Conservation (phyloP, 805 yeast species). For the Ogataea trehalophila region DNA sequence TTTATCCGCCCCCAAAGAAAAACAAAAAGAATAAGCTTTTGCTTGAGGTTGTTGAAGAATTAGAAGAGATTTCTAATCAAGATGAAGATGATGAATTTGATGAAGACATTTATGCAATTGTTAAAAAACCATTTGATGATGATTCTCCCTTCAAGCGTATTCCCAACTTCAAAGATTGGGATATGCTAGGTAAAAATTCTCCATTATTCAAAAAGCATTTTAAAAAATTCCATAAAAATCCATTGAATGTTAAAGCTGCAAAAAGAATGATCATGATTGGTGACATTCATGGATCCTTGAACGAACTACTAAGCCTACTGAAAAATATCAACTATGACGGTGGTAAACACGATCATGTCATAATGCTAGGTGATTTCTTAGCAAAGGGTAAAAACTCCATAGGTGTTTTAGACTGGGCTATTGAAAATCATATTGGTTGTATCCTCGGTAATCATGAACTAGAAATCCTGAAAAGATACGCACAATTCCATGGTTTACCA, state of each 20-base stretch:
- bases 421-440: conserved; percentile 58
- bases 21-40: not conserved
- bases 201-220: conserved; percentile 20
- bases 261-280: conserved; percentile 69
- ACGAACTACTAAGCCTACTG: conserved; percentile 50
- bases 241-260: conserved; percentile 11
- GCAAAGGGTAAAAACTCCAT: conserved; percentile 79
- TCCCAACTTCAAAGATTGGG: conserved; percentile 22
- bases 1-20: conserved; percentile 14
- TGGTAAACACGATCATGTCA: conserved; percentile 46
- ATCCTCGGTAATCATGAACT: conserved; percentile 89
- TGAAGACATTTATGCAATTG: conserved; percentile 4
- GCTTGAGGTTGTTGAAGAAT: not conserved
- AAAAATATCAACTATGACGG: conserved; percentile 42
- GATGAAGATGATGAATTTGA: conserved; percentile 20
- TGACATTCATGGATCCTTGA: conserved; percentile 80
- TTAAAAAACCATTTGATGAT: conserved; percentile 6
- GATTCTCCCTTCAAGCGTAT: conserved; percentile 25
- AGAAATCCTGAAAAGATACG: conserved; percentile 60
- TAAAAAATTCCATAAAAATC: conserved; percentile 7
- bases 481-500: conserved; percentile 49
- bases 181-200: conserved; percentile 10
- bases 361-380: conserved; percentile 80
- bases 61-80: conserved; percentile 3
- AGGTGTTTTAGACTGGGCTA: conserved; percentile 61